Conservation (phyloP, 2,329 filamentous ascomycete genomes). For the Exserohilum rostratum region DNA sequence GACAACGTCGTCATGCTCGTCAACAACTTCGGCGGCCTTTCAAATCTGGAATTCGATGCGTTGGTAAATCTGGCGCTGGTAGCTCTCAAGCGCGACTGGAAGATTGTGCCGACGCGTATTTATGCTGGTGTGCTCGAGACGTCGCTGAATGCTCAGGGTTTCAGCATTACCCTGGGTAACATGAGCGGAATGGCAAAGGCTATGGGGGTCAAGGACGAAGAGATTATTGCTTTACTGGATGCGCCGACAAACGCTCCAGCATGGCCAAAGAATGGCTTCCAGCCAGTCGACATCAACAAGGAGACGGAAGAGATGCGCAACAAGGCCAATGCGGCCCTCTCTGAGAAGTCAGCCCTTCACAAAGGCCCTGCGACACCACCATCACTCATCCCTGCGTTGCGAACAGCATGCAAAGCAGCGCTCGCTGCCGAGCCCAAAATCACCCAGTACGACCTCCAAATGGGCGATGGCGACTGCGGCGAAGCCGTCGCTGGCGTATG, state of each 20-base stretch:
- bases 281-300: conserved; percentile 31
- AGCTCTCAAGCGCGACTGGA: conserved; percentile 55
- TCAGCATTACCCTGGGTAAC: conserved; percentile 62
- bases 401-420: conserved; percentile 54
- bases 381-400: conserved; percentile 48
- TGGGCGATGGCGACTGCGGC: conserved; percentile 90
- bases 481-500: conserved; percentile 68
- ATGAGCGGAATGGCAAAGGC: conserved; percentile 54
- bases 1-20: conserved; percentile 56
- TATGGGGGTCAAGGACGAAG: conserved; percentile 46
- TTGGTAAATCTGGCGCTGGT: conserved; percentile 52
- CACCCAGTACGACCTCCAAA: conserved; percentile 75
- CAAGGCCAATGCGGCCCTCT: conserved; percentile 38
- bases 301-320: conserved; percentile 36
- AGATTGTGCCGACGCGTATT: conserved; percentile 56
- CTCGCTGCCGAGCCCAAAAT: conserved; percentile 67
- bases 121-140: conserved; percentile 59
- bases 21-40: conserved; percentile 59
- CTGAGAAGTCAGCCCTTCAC: conserved; percentile 21
- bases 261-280: conserved; percentile 58
- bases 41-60: conserved; percentile 56
- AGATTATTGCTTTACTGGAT: conserved; percentile 58
- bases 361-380: conserved; percentile 49
- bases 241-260: conserved; percentile 58
- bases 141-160: conserved; percentile 62